Base-by-base conservation (phyloP, 768 basidiomycete species). In the Tylopilus plumbeoviolaceoides region DNA sequence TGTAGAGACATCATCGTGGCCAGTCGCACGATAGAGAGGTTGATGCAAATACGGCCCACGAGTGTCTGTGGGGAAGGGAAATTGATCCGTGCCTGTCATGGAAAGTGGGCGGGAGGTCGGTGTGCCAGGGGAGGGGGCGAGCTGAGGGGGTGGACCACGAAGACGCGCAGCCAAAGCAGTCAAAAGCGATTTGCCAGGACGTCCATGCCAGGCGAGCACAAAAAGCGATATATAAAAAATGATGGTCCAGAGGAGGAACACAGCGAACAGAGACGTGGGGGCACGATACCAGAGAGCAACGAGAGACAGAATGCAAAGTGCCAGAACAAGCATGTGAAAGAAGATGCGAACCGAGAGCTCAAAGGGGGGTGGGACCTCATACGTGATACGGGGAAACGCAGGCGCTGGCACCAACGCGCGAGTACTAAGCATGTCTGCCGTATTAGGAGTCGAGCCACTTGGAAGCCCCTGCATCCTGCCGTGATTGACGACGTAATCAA, bases 21-120 rank as follows among this genome's bases (percentile, higher is more conserved):
- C 72, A 0, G 76, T 68, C 7, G 76, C 57, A 41, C 80, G 82
- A 63, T 78, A 83, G 6, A 78, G 73, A 4, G 87, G 87, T 50
- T 84, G 83, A 59, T 89, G 81, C 36, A 78, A 67, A 63, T 91
- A 91, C 25, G 87, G 89, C 20, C 84, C 77, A 9, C 78, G 66
- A 44, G 58, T 46, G 49, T 73, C 70, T n/a, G 66, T 70, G 17
- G 76, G 76, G 70, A 78, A 78, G 30, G 74, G 73, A 53, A 67
- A 75, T 35, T 74, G 72, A 44, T 78, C 72, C 1, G 68, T 70
- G 42, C 71, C 75, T 20, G 66, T 53, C 58, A 71, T 70, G 14
- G 75, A 72, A 44, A 78, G 62, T 5, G 75, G 70, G 14, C 74
- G 72, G 17, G 73, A 71, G n/a, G 62, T 59, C 9, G 74, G 70